Conservation (phyloP, 2,329 filamentous ascomycete genomes). For the Aspergillus sp. region DNA sequence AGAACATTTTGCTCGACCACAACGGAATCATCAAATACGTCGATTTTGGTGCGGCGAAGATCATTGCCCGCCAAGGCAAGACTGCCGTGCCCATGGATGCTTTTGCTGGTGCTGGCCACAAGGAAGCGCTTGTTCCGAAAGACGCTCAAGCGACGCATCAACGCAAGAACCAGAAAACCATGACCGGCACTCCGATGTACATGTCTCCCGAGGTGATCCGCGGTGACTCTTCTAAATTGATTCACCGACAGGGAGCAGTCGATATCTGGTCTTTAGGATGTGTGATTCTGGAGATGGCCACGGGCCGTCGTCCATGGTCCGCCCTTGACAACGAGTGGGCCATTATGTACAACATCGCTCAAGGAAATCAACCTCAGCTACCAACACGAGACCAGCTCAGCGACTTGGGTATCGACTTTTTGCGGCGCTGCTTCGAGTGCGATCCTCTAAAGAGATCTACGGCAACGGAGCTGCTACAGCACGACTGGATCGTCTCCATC, state of each 20-base stretch:
- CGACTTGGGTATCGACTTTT: slow-evolving; percentile 77
- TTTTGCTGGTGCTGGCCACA: slow-evolving; percentile 43
- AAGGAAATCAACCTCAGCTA: slow-evolving; percentile 86
- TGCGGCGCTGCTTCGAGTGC: slow-evolving; percentile 78
- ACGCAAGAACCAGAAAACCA: slow-evolving; percentile 69
- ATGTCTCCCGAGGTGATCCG: slow-evolving; percentile 99
- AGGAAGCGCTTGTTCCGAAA: slow-evolving; percentile 25
- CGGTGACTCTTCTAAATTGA: slow-evolving; percentile 68
- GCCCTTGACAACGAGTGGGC: slow-evolving; percentile 98
- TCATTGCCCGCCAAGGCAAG: slow-evolving; percentile 89
- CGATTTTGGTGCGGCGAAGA: slow-evolving; percentile 95
- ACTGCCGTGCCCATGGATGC: slow-evolving; percentile 67
- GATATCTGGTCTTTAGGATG: slow-evolving; percentile 97
- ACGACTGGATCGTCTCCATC: slow-evolving; percentile 72
- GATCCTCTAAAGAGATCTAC: slow-evolving; percentile 75
- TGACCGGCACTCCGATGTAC: slow-evolving; percentile 99
- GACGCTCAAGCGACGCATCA: slow-evolving; percentile 25
- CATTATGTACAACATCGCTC: slow-evolving; percentile 99
- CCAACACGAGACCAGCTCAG: slow-evolving; percentile 80
- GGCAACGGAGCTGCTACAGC: slow-evolving; percentile 84
- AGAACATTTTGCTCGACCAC: slow-evolving; percentile 95
- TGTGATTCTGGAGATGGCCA: slow-evolving; percentile 96
- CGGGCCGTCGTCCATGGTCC: slow-evolving; percentile 88
- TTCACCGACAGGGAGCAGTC: slow-evolving; percentile 76
- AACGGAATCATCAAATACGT: slow-evolving; percentile 99